Evolutionary conservation across 805 yeast species (phyloP), one percentile per base, ranked within the genome.

Genomic region (Saccharomycopsis fermentans): DNA sequence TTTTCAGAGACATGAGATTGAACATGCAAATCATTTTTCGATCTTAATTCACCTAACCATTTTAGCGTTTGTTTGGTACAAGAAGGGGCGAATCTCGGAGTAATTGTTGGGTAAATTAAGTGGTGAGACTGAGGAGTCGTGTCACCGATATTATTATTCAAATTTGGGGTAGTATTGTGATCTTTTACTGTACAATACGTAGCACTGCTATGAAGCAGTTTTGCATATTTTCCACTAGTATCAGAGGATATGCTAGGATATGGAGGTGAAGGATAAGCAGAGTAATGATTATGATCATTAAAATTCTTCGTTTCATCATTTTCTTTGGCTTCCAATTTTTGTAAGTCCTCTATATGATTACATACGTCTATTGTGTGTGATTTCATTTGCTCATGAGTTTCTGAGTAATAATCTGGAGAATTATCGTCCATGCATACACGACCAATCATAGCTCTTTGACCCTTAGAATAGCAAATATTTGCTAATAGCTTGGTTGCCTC

Each of bases 1-100:
- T 89, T 92, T 70, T 92, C 99, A 58, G 88, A 80, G n/a, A 92
- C 76, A 71, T 92, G 99, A 0, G 97, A 90, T 72, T 92, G 99
- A 43, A 88, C 80, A 26, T 88, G 92, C 37, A 87, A 72, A 37
- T 79, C 68, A 35, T 75, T 66, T 6, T 74, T 64, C 26, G 70
- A 65, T n/a, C 83, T 75, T 27, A 86, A 68, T 5, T 77, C 70
- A 2, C 95, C 95, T 57, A 91, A 74, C 76, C 81, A 77, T 6
- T 67, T 66, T 73, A 92, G 72, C 40, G 89, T 73, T 55, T 81
- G 78, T 26, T 80, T 72, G 3, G 89, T 76, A 67, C 97, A 92
- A 19, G 87, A 81, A 1, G 96, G 96, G 0, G 98, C 98, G 74
- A 92, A 92, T 59, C 99, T 74, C 8, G 99, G 98, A 1, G 98